Percentiles rank a stretch among this genome's conserved stretches.
phyloP scores from a whole-genome alignment of 2,329 filamentous ascomycete species.

The Paracorniculantispora psalliotae region DNA sequence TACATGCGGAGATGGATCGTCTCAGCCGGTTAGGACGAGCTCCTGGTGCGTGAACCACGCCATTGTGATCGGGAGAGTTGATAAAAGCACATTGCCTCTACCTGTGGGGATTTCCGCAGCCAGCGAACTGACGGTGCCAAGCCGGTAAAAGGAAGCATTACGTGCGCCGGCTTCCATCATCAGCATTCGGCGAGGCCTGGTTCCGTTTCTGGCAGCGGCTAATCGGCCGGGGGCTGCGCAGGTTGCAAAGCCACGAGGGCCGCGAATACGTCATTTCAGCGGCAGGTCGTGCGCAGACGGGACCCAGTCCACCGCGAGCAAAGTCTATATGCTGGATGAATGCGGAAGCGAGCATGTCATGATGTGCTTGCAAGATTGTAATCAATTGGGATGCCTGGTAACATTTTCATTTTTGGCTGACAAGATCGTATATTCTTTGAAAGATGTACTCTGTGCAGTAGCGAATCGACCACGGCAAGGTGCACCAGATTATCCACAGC shows the following conservation, averaged over 20 bases:
- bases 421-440: no score
- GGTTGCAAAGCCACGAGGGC: not conserved
- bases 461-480: no score
- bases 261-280: slow-evolving; percentile 5
- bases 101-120: no score
- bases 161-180: not conserved
- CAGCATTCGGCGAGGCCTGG: not conserved
- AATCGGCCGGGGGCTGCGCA: not conserved
- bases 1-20: not conserved
- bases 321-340: not conserved
- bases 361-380: not conserved
- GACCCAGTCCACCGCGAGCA: not conserved
- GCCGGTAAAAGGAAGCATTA: not conserved
- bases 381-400: no score
- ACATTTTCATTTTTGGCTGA: not conserved
- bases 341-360: not conserved
- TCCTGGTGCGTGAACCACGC: no score
- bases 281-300: not conserved
- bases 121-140: not conserved
- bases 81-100: no score
- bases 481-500: no score
- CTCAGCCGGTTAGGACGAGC: no score
- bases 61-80: no score
- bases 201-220: slow-evolving; percentile 10
- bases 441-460: not conserved